Percentiles rank a stretch among this genome's conserved stretches.
Evolutionary conservation across 2,329 filamentous ascomycete species (phyloP).

Genomic region (Onygena corvina): DNA sequence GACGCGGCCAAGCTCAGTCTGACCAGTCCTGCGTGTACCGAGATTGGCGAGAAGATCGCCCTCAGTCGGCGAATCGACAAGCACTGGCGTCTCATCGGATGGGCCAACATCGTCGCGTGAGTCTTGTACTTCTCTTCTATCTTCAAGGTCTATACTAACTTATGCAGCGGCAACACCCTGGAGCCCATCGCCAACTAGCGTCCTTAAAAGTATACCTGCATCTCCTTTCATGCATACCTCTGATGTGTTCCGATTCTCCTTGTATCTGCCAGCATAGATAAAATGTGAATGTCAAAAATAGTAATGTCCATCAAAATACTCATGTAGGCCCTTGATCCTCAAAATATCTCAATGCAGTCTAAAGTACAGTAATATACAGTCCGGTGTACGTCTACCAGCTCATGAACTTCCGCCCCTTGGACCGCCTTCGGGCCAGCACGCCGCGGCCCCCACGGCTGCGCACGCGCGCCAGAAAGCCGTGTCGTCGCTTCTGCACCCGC

Average conservation of each 20-base stretch:
- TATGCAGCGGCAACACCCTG: constrained; percentile 35
- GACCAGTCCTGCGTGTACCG: constrained; percentile 89
- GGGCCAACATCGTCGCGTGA: constrained; percentile 62
- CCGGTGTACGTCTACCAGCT: constrained; percentile 1
- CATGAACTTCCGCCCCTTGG: constrained; percentile 40
- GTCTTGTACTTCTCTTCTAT: constrained; percentile 17
- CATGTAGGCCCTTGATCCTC: too few species aligned
- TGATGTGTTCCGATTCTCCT: neutral
- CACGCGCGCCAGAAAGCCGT: constrained; percentile 47
- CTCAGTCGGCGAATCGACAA: constrained; percentile 95
- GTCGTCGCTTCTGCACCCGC: constrained; percentile 48
- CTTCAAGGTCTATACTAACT: constrained; percentile 5
- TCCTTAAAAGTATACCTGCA: neutral
- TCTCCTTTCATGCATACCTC: neutral
- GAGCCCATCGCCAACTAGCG: constrained; percentile 33
- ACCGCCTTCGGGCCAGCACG: constrained; percentile 42
- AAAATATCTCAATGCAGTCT: too few species aligned
- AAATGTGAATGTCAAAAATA: too few species aligned
- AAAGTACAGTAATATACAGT: constrained; percentile 1
- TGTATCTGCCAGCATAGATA: too few species aligned
- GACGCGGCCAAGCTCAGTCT: constrained; percentile 92
- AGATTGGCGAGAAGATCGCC: constrained; percentile 96
- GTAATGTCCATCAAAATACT: neutral
- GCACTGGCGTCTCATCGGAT: constrained; percentile 93
- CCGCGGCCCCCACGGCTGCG: constrained; percentile 43